Base-by-base conservation (phyloP, 2,329 filamentous ascomycete species). In the Didymellaceae sp. region DNA sequence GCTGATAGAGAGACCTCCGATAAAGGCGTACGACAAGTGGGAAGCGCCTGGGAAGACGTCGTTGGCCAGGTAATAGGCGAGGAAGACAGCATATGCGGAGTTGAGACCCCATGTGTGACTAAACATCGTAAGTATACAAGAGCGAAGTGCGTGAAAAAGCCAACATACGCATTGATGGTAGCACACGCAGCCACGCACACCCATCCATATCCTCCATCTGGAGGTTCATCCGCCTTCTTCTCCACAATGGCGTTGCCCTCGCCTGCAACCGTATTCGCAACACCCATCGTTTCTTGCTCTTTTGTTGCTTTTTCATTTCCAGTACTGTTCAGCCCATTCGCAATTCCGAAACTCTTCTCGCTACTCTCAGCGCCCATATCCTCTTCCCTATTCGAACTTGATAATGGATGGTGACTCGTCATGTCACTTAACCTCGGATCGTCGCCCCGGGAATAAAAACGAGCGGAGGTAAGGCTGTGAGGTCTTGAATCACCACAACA, bases 21-120 rank as follows among this genome's bases (percentile, higher is more conserved):
- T 80, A 66, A 93, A 91, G 31, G 89, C 89, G 70, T 87, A 92
- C 5, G 86, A 80, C 2, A 92, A 79, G 2, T 82, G 74, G 0
- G 82, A 84, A 2, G 87, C 82, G 11, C 82, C 83, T 0, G 84
- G 80, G 56, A 88, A 91, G 17, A 80, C 78, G 43, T 85, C 76
- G 39, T 81, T 81, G 14, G 79, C 76, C 47, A 93, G 81, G 75
- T 93, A 94, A 54, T 68, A 59, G 13, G 90, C 86, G 11, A 93
- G 83, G 57, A 88, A 90, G 49, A 91, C 86, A 68, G 88, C 89
- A 75, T 82, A 89, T 2, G 82, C 80, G 47, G 82, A 84, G 67
- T 90, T 91, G 54, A 91, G 75, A 6, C 88, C 88, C 88, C 88
- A 91, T 1, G 87, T 90, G 65, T 90, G 87, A 6, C 80, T 54